Evolutionary conservation across 2,329 filamentous ascomycete species (phyloP), one percentile per base, ranked within the genome.

Genomic region (Diplodia mutila): DNA sequence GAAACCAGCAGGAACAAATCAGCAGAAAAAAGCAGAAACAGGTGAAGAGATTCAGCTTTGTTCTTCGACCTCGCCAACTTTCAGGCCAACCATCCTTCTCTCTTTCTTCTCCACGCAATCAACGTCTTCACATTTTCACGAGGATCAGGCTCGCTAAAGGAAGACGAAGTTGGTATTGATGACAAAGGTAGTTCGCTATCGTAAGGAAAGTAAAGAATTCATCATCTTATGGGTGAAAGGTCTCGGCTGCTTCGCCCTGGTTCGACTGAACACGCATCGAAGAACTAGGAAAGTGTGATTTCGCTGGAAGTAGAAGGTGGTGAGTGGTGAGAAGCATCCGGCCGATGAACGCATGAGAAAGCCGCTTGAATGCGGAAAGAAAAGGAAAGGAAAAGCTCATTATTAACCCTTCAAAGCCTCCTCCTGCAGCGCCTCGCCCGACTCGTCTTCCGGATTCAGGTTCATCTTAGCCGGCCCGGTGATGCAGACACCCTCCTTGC

Each of bases 401-500:
- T 7, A 18, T 42, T 8, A 42, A 3, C 4, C 16, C 29, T 37
- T 55, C 27, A 37, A 1, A 3, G 71, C 70, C 55, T 70, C 59
- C 23, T 73, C 67, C 69, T 77, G 73, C 69, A 70, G 46, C 66
- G 63, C 59, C 70, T 74, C 69, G 0, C 73, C 75, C 61, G 66
- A 69, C 75, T 74, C 72, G 69, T 76, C 71, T 32, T 71, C 73
- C 8, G 78, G 77, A 34, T 72, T 68, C 67, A 82, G 70, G 12
- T 77, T 76, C 4, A 72, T 74, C 68, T 80, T 81, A 9, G 78
- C 73, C 14, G 81, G 80, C 1, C 81, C 80, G 55, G 78, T 77
- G 16, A 83, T 63, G 69, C 78, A 78, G 21, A 80, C 71, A 1
- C 81, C 81, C 64, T 82, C 79, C 52, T 78, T 78, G 51, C 77